Evolutionary conservation across 495 filamentous ascomycete genomes (phyloP).

Genomic region (Bacidia gigantensis): DNA sequence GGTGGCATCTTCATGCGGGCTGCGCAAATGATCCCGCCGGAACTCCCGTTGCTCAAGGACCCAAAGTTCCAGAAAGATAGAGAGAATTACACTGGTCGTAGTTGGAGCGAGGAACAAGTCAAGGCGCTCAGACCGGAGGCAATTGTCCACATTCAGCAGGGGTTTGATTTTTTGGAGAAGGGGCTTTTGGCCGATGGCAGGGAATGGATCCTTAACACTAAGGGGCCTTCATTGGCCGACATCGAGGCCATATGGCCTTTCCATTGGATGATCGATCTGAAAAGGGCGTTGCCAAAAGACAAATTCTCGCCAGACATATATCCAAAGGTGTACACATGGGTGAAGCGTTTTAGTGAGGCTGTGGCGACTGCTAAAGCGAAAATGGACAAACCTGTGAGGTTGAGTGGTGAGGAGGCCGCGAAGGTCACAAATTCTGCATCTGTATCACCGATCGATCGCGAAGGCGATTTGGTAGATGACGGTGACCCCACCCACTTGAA

Average conservation of each 20-base stretch:
- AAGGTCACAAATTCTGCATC: not conserved
- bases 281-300: conserved; percentile 32
- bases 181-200: conserved; percentile 42
- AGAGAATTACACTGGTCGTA: conserved; percentile 27
- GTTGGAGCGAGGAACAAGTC: conserved; percentile 22
- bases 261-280: conserved; percentile 40
- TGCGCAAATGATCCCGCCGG: conserved; percentile 32
- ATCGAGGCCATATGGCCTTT: conserved; percentile 48
- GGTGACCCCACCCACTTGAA: conserved; percentile 30
- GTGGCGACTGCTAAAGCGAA: conserved; percentile 17
- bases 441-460: conserved; percentile 23
- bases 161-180: conserved; percentile 37
- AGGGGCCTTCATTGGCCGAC: conserved; percentile 38
- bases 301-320: conserved; percentile 29
- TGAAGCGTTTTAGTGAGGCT: conserved; percentile 34
- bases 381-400: conserved; percentile 20
- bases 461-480: conserved; percentile 23
- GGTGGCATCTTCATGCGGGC: conserved; percentile 35
- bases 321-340: conserved; percentile 42
- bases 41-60: conserved; percentile 35
- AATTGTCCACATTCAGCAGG: conserved; percentile 27
- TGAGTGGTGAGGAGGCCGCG: conserved; percentile 37
- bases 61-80: conserved; percentile 39
- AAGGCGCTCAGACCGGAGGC: conserved; percentile 30
- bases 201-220: conserved; percentile 37